A percentile compares a stretch with the other conserved stretches of the same genome.
Conservation (phyloP, 495 filamentous ascomycete genomes). For the Aspergillus panamensis region DNA sequence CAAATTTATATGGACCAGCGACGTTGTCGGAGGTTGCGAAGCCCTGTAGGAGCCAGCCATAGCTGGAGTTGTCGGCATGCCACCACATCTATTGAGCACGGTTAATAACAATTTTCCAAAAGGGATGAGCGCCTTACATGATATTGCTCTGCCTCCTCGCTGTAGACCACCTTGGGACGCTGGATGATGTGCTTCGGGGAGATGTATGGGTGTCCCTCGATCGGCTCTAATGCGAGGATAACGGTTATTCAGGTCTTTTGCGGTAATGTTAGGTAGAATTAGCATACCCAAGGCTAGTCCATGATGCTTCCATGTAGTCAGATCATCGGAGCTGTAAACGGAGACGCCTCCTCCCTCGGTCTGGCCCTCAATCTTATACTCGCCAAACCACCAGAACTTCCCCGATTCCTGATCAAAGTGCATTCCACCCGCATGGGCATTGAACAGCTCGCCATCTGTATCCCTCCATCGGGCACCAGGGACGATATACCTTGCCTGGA, state of each 20-base stretch:
- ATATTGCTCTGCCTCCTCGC: conserved; percentile 22
- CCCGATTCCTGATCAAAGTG: conserved; percentile 23
- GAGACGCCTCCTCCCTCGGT: conserved; percentile 28
- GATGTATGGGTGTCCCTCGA: conserved; percentile 26
- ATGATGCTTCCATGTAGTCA: conserved; percentile 23
- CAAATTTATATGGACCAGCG: conserved; percentile 25
- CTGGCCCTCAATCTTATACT: conserved; percentile 27
- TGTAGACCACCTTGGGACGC: conserved; percentile 29
- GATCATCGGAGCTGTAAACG: conserved; percentile 27
- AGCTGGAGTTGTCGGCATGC: conserved; percentile 30
- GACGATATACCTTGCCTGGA: conserved; percentile 24
- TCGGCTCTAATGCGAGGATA: conserved; percentile 12
- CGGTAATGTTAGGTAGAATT: background rate
- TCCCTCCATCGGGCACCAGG: conserved; percentile 28
- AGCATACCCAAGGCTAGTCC: conserved; percentile 24
- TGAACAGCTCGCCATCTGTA: conserved; percentile 24
- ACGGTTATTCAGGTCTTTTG: background rate
- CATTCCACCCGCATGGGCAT: conserved; percentile 23
- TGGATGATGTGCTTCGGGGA: conserved; percentile 25
- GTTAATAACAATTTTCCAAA: background rate
- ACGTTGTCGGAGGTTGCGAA: conserved; percentile 22
- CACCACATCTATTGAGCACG: conserved; percentile 22
- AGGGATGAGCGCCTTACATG: conserved; percentile 16
- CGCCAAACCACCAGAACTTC: conserved; percentile 31
- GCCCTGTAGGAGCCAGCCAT: conserved; percentile 27